Conservation (phyloP, 768 basidiomycete genomes). For the Lyophyllum atratum region DNA sequence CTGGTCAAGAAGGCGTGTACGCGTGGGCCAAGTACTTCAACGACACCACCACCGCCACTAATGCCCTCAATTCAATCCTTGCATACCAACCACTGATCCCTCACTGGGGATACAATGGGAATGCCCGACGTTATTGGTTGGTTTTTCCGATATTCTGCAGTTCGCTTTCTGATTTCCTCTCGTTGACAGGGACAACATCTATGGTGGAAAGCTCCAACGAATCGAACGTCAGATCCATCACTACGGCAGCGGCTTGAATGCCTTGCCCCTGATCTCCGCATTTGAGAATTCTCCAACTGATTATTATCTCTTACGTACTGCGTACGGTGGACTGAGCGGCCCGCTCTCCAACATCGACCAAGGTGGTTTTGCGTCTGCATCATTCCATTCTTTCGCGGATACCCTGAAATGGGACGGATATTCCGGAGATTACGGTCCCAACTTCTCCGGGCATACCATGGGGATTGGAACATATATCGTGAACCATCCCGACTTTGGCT, state of each 20-base stretch:
- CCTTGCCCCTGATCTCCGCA: slow-evolving; percentile 51
- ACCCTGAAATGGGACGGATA: slow-evolving; percentile 60
- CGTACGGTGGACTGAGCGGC: slow-evolving; percentile 53
- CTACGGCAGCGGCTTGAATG: slow-evolving; percentile 58
- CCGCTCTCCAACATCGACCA: slow-evolving; percentile 59
- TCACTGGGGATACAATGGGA: slow-evolving; percentile 66
- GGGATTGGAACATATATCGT: slow-evolving; percentile 49
- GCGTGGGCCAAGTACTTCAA: slow-evolving; percentile 57
- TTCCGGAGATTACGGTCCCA: slow-evolving; percentile 62
- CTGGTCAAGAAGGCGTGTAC: slow-evolving; percentile 60
- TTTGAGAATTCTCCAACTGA: slow-evolving; percentile 50
- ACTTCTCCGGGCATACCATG: slow-evolving; percentile 56
- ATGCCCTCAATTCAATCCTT: slow-evolving; percentile 55
- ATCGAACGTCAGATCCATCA: slow-evolving; percentile 62
- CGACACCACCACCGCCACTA: slow-evolving; percentile 48
- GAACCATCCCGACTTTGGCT: slow-evolving; percentile 59
- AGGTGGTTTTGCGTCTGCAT: slow-evolving; percentile 58
- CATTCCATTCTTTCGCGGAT: slow-evolving; percentile 60
- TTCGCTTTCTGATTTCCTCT: slow-evolving; percentile 4
- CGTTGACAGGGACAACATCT: slow-evolving; percentile 51
- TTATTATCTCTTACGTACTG: slow-evolving; percentile 52
- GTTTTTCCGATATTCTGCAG: slow-evolving; percentile 5
- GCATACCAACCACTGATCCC: slow-evolving; percentile 58
- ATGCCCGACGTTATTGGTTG: slow-evolving; percentile 58
- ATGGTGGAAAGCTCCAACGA: slow-evolving; percentile 54